Conservation (phyloP, 169 alveolate species). For the Blepharisma undulans region DNA sequence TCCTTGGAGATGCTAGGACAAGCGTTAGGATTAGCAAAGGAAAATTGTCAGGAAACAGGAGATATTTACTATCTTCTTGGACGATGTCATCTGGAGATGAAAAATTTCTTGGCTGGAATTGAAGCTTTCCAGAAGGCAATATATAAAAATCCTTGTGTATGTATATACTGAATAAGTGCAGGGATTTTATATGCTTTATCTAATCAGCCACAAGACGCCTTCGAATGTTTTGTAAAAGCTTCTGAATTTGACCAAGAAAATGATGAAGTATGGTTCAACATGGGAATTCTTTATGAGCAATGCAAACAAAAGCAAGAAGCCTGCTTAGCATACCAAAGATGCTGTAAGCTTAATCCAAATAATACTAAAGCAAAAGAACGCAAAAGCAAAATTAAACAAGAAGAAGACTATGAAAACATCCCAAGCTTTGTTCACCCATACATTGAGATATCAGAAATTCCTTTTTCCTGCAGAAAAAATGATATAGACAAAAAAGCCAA, state of each 20-base stretch:
- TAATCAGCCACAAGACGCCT: conserved; percentile 56
- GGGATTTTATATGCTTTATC: conserved; percentile 54
- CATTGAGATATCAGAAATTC: conserved; percentile 23
- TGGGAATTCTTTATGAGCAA: conserved; percentile 66
- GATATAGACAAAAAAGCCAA: background rate
- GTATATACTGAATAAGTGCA: conserved; percentile 57
- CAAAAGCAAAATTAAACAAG: background rate
- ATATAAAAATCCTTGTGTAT: conserved; percentile 56
- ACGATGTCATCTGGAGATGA: conserved; percentile 50
- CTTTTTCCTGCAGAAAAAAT: conserved; percentile 23
- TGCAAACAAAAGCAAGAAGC: conserved; percentile 72
- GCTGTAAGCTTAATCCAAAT: conserved; percentile 42
- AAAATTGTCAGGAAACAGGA: conserved; percentile 40
- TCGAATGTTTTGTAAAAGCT: conserved; percentile 64
- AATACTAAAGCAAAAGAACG: conserved; percentile 46
- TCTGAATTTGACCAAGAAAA: conserved; percentile 47
- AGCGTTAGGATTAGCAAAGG: conserved; percentile 48
- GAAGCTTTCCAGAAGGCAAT: conserved; percentile 52
- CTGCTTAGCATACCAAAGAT: conserved; percentile 57
- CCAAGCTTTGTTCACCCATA: conserved; percentile 25
- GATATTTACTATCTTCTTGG: conserved; percentile 63
- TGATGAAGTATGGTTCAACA: conserved; percentile 63
- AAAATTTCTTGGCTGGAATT: conserved; percentile 40
- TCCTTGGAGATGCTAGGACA: conserved; percentile 50
- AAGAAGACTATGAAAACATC: background rate